phyloP scores from a whole-genome alignment of 805 yeast genomes.

The Yarrowia sp. region DNA sequence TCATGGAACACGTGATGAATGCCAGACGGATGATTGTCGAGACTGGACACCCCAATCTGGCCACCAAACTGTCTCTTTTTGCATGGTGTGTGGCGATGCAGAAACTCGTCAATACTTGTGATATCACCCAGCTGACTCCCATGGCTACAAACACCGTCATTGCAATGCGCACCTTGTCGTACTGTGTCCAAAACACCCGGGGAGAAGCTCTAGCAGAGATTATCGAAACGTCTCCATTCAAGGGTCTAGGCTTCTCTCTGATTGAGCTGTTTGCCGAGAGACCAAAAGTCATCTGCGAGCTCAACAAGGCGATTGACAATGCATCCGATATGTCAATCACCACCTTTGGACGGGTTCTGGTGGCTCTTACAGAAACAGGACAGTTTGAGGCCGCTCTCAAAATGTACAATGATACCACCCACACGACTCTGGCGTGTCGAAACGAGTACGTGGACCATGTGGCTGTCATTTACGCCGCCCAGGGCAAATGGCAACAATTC shows the following conservation, averaged over 20 bases:
- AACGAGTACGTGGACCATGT: slow-evolving; percentile 6
- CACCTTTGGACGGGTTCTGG: slow-evolving; percentile 10
- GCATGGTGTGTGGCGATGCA: slow-evolving; percentile 7
- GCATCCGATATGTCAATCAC: background rate
- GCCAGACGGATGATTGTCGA: background rate
- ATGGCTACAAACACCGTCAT: background rate
- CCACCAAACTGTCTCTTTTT: background rate
- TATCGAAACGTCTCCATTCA: background rate
- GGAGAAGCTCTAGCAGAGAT: background rate
- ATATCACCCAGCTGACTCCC: background rate
- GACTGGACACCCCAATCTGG: background rate
- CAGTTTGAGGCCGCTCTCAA: background rate
- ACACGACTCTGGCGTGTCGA: background rate
- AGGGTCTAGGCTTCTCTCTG: background rate
- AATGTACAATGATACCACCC: background rate
- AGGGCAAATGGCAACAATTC: background rate
- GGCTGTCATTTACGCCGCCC: background rate
- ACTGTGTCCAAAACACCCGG: background rate
- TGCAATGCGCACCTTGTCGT: background rate
- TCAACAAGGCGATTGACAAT: background rate
- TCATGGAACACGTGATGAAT: background rate
- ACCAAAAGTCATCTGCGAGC: background rate
- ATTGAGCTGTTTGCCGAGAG: background rate
- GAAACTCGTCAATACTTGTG: background rate
- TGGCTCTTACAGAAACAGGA: slow-evolving; percentile 5